These are phyloP conservation scores for Ambrosia artemisiifolia DNA, from an alignment of 129 eudicot species.

Conservation along the genomic window DNA sequence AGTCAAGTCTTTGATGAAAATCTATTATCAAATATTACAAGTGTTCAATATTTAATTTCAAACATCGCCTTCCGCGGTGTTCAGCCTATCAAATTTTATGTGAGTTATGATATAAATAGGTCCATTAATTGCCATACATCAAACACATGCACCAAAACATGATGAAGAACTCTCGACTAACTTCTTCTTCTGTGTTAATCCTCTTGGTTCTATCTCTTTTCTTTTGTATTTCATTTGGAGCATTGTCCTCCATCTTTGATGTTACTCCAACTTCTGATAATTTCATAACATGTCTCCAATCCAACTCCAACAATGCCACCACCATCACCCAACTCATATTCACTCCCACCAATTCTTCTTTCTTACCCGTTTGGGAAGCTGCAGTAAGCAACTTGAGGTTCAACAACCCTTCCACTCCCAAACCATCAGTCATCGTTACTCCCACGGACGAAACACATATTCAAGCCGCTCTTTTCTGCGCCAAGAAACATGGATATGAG, in stretches of 20 bases:
- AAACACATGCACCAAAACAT: no score
- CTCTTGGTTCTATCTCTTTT: background rate
- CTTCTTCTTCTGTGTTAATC: background rate
- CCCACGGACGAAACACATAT: background rate
- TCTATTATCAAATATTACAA: no score
- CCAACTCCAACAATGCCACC: background rate
- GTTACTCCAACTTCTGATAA: background rate
- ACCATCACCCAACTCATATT: background rate
- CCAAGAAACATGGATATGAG: conserved; percentile 7
- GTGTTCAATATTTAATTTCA: no score
- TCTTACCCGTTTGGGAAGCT: background rate
- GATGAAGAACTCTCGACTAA: background rate
- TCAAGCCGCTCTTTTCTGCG: background rate
- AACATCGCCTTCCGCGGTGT: no score
- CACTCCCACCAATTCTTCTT: background rate
- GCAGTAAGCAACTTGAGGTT: background rate
- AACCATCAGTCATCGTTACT: conserved; percentile 5
- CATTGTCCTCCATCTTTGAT: background rate
- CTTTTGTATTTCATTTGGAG: background rate
- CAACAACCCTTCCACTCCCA: background rate
- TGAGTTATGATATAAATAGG: no score
- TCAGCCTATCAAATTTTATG: no score
- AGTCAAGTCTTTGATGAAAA: no score
- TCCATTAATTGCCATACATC: no score
- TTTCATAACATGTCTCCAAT: background rate